Conservation (phyloP, 495 filamentous ascomycete genomes). For the Penicillium manginii region DNA sequence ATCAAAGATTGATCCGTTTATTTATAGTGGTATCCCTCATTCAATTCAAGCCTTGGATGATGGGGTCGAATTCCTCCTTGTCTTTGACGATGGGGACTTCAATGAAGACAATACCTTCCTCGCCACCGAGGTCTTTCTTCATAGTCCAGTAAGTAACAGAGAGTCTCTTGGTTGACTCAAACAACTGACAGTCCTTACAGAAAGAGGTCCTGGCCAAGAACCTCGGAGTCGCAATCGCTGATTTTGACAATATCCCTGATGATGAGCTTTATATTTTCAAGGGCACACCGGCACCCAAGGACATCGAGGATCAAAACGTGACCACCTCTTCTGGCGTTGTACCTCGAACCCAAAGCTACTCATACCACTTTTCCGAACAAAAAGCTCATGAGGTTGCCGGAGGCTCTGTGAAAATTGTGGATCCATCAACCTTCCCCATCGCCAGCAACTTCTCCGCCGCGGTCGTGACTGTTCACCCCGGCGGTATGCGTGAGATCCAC, state of each 20-base stretch:
- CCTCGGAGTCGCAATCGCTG: conserved; percentile 55
- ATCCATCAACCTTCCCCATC: conserved; percentile 66
- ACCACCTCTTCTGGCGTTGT: conserved; percentile 62
- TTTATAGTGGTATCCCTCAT: conserved; percentile 62
- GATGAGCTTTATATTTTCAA: conserved; percentile 72
- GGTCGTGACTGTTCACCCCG: conserved; percentile 67
- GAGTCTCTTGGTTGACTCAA: background rate
- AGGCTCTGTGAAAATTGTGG: conserved; percentile 69
- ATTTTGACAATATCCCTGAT: conserved; percentile 61
- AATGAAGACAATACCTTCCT: conserved; percentile 72
- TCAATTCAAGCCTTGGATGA: conserved; percentile 67
- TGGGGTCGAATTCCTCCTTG: conserved; percentile 69
- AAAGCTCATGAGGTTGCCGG: conserved; percentile 60
- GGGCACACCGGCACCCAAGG: conserved; percentile 60
- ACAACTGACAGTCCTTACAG: conserved; percentile 17
- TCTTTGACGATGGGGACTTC: conserved; percentile 73
- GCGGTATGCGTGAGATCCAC: conserved; percentile 78
- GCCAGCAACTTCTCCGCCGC: conserved; percentile 63
- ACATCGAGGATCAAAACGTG: conserved; percentile 65
- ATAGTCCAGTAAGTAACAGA: conserved; percentile 45
- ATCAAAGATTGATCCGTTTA: background rate
- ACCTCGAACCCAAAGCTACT: conserved; percentile 56
- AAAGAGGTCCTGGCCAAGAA: conserved; percentile 67
- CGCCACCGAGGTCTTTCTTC: conserved; percentile 64
- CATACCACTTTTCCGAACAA: conserved; percentile 70